Conservation (phyloP, 2,329 filamentous ascomycete species). For the Raffaelea deltoideospora region DNA sequence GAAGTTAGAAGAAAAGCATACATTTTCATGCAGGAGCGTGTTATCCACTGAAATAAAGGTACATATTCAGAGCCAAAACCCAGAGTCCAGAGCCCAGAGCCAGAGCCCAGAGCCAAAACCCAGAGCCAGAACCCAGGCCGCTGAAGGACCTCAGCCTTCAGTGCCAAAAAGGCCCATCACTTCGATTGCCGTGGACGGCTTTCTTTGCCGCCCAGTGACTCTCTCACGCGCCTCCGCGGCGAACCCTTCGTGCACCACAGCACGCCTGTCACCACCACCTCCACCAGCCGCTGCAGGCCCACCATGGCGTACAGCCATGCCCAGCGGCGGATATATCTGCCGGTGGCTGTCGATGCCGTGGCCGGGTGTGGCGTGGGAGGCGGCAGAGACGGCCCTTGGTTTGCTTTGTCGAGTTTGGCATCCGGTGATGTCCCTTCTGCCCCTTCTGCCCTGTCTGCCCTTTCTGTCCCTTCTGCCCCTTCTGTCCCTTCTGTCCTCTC, state of each 20-base stretch:
- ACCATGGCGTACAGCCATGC: conserved; percentile 5
- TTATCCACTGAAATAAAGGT: too few relatives aligned
- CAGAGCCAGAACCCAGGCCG: too few relatives aligned
- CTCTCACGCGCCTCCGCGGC: conserved; percentile 2
- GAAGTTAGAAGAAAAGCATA: too few relatives aligned
- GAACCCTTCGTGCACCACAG: conserved; percentile 5
- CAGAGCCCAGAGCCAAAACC: too few relatives aligned
- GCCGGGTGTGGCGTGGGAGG: conserved; percentile 3
- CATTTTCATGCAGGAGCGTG: too few relatives aligned
- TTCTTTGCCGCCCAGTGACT: conserved; percentile 4
- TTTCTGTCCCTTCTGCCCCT: background rate
- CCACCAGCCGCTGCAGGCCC: conserved; percentile 4
- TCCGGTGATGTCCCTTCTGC: background rate
- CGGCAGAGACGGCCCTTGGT: background rate
- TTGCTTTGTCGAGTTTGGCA: background rate
- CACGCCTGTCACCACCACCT: conserved; percentile 2
- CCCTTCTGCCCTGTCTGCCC: background rate
- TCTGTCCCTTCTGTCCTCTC: too few relatives aligned
- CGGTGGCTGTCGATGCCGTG: conserved; percentile 1
- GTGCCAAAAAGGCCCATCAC: too few relatives aligned
- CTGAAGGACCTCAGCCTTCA: too few relatives aligned
- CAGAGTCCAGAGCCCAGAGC: too few relatives aligned
- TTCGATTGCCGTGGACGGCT: too few relatives aligned
- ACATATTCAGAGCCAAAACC: too few relatives aligned
- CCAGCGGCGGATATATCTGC: conserved; percentile 9